phyloP scores from a whole-genome alignment of 1,139 yeast species.

The Geotrichum histeridarum region DNA sequence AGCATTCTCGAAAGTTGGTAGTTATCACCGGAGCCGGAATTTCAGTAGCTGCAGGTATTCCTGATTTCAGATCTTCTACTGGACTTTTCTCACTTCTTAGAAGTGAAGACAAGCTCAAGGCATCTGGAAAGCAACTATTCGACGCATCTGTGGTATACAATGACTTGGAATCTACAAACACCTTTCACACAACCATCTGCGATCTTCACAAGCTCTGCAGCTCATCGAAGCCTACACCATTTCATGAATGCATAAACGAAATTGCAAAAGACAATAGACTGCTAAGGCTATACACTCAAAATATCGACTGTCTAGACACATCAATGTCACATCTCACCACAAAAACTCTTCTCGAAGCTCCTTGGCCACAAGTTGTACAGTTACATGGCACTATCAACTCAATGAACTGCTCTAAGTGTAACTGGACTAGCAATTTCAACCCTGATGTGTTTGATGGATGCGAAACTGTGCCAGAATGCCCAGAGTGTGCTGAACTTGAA shows the following conservation, averaged over 20 bases:
- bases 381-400: conserved; percentile 73
- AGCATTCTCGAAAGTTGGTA: conserved; percentile 38
- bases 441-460: conserved; percentile 37
- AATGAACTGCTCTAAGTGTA: conserved; percentile 73
- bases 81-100: conserved; percentile 69
- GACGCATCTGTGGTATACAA: conserved; percentile 70
- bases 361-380: conserved; percentile 58
- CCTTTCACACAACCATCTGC: conserved; percentile 70
- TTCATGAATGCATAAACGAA: conserved; percentile 58
- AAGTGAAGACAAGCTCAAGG: conserved; percentile 37
- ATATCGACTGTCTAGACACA: conserved; percentile 46
- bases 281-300: conserved; percentile 54
- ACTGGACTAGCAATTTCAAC: conserved; percentile 43
- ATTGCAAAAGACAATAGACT: conserved; percentile 60
- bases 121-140: conserved; percentile 69
- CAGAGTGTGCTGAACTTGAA: conserved; percentile 53
- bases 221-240: conserved; percentile 62
- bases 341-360: conserved; percentile 44
- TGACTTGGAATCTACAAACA: conserved; percentile 52
- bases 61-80: conserved; percentile 76
- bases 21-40: conserved; percentile 81
- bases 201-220: conserved; percentile 55
- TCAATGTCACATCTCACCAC: conserved; percentile 47
- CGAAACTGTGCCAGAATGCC: conserved; percentile 46
- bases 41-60: conserved; percentile 86